Conservation (phyloP, 495 filamentous ascomycete species). For the Aspergillus taichungensis region DNA sequence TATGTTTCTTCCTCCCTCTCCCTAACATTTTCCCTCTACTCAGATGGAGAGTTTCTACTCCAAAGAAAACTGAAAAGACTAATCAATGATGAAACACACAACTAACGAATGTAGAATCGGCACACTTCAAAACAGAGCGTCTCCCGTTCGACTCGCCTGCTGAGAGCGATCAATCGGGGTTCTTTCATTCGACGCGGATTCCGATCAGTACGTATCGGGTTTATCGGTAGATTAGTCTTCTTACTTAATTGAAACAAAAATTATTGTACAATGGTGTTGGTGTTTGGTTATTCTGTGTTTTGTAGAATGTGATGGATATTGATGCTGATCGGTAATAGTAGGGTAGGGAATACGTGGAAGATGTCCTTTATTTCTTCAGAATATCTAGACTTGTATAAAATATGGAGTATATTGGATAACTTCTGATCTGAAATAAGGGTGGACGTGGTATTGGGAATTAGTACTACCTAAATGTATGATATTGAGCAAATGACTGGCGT, state of each 20-base stretch:
- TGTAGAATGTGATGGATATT: too few relatives aligned
- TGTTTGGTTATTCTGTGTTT: neutral
- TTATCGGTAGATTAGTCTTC: conserved; percentile 5
- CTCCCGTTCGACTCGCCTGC: conserved; percentile 36
- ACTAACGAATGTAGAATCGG: conserved; percentile 14
- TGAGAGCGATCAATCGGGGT: conserved; percentile 42
- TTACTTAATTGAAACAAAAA: too few relatives aligned
- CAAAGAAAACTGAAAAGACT: neutral
- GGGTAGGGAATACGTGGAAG: too few relatives aligned
- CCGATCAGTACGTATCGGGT: conserved; percentile 41
- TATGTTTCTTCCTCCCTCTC: conserved; percentile 23
- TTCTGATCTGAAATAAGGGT: too few relatives aligned
- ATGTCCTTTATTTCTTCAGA: too few relatives aligned
- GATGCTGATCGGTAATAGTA: too few relatives aligned
- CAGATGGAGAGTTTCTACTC: too few relatives aligned
- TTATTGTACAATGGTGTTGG: neutral
- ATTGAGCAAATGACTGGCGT: too few relatives aligned
- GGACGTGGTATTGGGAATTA: too few relatives aligned
- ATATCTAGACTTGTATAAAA: too few relatives aligned
- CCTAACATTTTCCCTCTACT: neutral
- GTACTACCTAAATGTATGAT: too few relatives aligned
- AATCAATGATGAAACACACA: neutral
- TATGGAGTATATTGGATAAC: too few relatives aligned
- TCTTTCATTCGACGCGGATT: conserved; percentile 46
- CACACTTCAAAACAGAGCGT: conserved; percentile 31